A percentile compares a stretch with the other conserved stretches of the same genome.
These are phyloP conservation scores for Carpinus viminea DNA, from an alignment of 306 rosid species.

Conservation along the genomic window DNA sequence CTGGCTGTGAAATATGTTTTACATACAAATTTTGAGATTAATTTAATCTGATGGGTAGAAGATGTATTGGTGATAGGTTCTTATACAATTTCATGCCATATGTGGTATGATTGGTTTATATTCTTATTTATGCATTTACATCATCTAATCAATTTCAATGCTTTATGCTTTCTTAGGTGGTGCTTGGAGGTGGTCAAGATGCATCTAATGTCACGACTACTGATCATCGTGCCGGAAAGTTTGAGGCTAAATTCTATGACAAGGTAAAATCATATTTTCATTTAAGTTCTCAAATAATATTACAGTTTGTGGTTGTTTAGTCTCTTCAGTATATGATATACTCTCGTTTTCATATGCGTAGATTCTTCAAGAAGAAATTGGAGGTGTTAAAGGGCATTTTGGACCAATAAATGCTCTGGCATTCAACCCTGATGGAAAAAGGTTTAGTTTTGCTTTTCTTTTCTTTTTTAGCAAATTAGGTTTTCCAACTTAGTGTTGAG, in stretches of 20 bases:
- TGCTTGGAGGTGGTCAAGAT: conserved; percentile 98
- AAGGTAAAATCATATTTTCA: conserved; percentile 43
- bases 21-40: not conserved
- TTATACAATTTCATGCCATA: not conserved
- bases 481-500: not conserved
- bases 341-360: conserved; percentile 29
- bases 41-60: not conserved
- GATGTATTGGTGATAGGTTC: not conserved
- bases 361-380: too few species aligned
- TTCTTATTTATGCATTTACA: not conserved
- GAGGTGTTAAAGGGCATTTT: conserved; percentile 97
- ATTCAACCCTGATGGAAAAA: conserved; percentile 92
- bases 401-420: conserved; percentile 98
- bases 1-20: not conserved
- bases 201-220: conserved; percentile 88
- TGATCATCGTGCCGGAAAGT: conserved; percentile 93
- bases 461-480: not conserved
- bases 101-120: not conserved
- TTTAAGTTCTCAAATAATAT: not conserved
- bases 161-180: conserved; percentile 52
- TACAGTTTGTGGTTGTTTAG: not conserved
- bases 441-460: conserved; percentile 42
- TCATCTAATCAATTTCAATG: conserved; percentile 4
- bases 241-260: conserved; percentile 89
- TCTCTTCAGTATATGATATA: conserved; percentile 15